Evolutionary conservation across 208 protist genomes (phyloP), one percentile per base, ranked within the genome.

Genomic region (Angomonas deanei): DNA sequence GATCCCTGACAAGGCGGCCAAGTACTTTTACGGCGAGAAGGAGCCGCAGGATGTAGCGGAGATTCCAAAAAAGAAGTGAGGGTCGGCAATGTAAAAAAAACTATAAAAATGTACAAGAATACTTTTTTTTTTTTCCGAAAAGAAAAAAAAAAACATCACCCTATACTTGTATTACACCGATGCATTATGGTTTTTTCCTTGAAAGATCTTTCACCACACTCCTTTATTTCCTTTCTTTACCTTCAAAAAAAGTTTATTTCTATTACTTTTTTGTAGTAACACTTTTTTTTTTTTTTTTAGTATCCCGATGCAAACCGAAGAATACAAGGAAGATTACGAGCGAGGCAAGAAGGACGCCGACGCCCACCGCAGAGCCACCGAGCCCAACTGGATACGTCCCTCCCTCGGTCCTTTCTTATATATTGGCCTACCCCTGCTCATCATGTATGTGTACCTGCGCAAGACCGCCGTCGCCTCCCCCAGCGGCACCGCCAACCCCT

Each of bases 341-440:
- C 81, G 78, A n/a, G 88, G 88, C 48, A 1, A 80, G 6, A 64
- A 81, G 47, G 88, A 94, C 57, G 88, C 88, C 4, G 74, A 76
- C 48, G 48, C 60, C 17, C 88, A 94, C 74, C 81, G 78, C 42
- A 72, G 64, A 17, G 68, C 74, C 17, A 94, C 88, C 10, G 80
- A 94, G 64, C 64, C 85, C 36, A 94, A 94, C 70, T 94, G 88
- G 84, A 50, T 94, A 27, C 82, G 83, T 31, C 71, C 83, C 5
- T 79, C 80, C 23, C 36, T 94, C 8, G 88, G 84, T 17, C 88
- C 88, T 26, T 36, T 92, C 11, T 47, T 94, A 23, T 94, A 84
- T 82, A 64, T 94, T 34, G 88, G 88, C 42, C 33, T 89, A 21
- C 88, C 88, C 0, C 46, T 94, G 42, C 54, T 80, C 27, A 5